Evolutionary conservation across 495 filamentous ascomycete species (phyloP), one percentile per base, ranked within the genome.

Genomic region (Penicillium canariense): DNA sequence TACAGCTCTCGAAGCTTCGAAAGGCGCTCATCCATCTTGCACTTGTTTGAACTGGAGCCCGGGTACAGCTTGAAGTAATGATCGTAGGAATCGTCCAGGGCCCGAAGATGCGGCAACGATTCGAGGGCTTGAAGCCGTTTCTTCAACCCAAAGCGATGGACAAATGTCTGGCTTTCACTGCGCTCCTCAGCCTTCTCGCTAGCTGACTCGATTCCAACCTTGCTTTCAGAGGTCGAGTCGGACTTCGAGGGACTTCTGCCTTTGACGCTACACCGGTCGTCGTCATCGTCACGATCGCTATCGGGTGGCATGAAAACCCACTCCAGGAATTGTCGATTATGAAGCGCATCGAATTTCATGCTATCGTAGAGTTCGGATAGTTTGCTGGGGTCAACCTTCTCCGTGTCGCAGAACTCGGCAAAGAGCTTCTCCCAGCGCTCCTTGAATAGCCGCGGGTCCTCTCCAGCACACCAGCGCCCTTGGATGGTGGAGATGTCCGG

Each of bases 341-440:
- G 94, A 22, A 98, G 80, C 2, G 95, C 94, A 63, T 98, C 94
- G 60, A 97, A 98, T 67, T 98, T 98, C 92, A 97, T 97, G 26
- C 91, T 97, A 69, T 98, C 94, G 65, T 97, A 97, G 2, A 98
- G 76, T 72, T 98, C 94, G 7, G 90, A 96, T 31, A 98, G 91
- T 75, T 97, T 97, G 76, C 91, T 96, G 0, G 94, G 94, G 67
- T 98, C 94, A 9, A 97, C 89, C 74, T 97, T 98, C 58, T 98
- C 94, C 4, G 87, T 87, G 67, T 98, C 94, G 56, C 89, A 92
- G 60, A 97, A 98, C 72, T 98, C 94, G 30, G 82, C 83, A 69
- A 98, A 98, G 8, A 98, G 84, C 76, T 98, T 98, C 74, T 98
- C 94, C 94, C 94, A 98, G 51, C 94, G 83, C 66, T 98, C 94